Percentiles rank a stretch among this genome's conserved stretches.
These are phyloP conservation scores for Physcomitrellopsis africana DNA, from an alignment of 225 moss, liverwort and hornwort species.

Conservation along the genomic window DNA sequence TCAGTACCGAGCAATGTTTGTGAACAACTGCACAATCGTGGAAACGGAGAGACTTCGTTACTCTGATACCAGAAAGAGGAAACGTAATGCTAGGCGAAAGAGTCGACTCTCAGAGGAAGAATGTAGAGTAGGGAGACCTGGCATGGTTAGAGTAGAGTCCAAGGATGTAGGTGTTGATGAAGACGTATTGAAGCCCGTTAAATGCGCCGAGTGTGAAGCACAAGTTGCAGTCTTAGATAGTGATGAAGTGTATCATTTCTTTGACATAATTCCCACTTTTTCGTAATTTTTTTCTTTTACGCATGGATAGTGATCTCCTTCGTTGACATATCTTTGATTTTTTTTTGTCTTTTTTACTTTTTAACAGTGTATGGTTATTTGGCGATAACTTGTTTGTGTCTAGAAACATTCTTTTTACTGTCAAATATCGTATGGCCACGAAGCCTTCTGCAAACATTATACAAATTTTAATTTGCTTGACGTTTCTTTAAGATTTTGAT, in stretches of 20 bases:
- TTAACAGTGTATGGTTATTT: too few relatives aligned
- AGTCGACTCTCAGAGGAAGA: slow-evolving; percentile 28
- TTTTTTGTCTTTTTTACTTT: too few relatives aligned
- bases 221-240: slow-evolving; percentile 79
- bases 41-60: slow-evolving; percentile 70
- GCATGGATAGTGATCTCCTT: not conserved
- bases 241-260: slow-evolving; percentile 93
- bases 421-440: too few relatives aligned
- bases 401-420: too few relatives aligned
- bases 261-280: slow-evolving; percentile 80
- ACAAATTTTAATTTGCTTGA: too few relatives aligned
- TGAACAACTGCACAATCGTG: slow-evolving; percentile 75
- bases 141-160: slow-evolving; percentile 42
- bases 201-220: slow-evolving; percentile 71
- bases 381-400: too few relatives aligned
- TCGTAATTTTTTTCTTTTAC: slow-evolving; percentile 23
- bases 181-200: slow-evolving; percentile 72
- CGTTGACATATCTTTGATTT: not conserved
- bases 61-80: slow-evolving; percentile 57
- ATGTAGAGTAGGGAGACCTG: slow-evolving; percentile 30
- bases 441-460: too few relatives aligned
- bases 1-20: slow-evolving; percentile 93
- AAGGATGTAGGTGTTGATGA: slow-evolving; percentile 49
- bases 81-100: slow-evolving; percentile 43
- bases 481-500: too few relatives aligned